Conservation (phyloP, 352 stramenopile genomes). For the Phytopythium delawarense region DNA sequence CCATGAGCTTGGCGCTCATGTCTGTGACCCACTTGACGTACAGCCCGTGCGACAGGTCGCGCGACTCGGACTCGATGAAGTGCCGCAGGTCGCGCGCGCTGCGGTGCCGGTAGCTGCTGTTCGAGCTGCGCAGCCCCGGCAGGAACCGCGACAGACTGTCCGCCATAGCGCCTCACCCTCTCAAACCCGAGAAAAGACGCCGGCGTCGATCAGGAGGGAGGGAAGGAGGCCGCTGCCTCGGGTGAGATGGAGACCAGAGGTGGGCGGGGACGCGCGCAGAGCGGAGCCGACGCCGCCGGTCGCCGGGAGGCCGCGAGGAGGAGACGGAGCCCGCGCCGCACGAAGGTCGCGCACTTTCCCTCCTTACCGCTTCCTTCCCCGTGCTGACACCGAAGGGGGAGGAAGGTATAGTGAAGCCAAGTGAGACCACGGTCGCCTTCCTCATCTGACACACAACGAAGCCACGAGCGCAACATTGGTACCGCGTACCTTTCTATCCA, state of each 20-base stretch:
- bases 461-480: slow-evolving; percentile 9
- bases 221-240: no score
- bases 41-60: slow-evolving; percentile 75
- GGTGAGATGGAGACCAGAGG: no score
- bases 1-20: slow-evolving; percentile 78
- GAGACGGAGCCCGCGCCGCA: no score
- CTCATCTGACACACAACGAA: slow-evolving; percentile 6
- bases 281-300: no score
- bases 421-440: background rate
- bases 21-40: slow-evolving; percentile 88
- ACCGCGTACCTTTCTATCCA: background rate
- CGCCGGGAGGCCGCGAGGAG: no score
- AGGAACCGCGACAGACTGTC: slow-evolving; percentile 77
- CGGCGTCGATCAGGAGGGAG: background rate
- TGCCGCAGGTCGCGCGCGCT: slow-evolving; percentile 70
- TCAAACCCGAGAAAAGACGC: background rate
- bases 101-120: slow-evolving; percentile 52
- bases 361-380: background rate
- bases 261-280: no score
- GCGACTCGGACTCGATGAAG: slow-evolving; percentile 85
- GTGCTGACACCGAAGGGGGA: background rate
- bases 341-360: no score
- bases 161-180: slow-evolving; percentile 23
- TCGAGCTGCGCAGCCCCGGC: slow-evolving; percentile 65
- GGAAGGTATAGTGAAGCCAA: slow-evolving; percentile 1